Evolutionary conservation across 2,329 filamentous ascomycete species (phyloP), one percentile per base, ranked within the genome.

Genomic region (Cladosporium sp.): DNA sequence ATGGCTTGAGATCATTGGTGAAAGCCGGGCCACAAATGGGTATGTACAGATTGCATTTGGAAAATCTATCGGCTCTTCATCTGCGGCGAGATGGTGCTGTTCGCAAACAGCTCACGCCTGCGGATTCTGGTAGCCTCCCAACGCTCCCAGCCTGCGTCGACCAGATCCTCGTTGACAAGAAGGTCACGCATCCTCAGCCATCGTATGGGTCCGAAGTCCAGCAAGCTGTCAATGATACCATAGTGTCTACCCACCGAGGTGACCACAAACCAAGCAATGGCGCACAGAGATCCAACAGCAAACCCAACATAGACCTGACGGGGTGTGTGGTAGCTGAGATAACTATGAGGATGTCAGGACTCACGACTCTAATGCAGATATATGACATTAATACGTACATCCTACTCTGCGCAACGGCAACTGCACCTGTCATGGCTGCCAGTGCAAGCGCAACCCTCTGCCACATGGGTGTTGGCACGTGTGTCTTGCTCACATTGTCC

Each of bases 101-200:
- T n/a, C n/a, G 29, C 30, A 4, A 35, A 20, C 13, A 48, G 29
- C 16, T 27, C 47, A 32, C 47, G 47, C n/a, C 20, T 36, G 3
- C 35, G 39, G 7, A 42, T 32, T n/a, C 48, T 32, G 9, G 22
- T 50, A 11, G 25, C 35, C 67, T 92, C 84, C 89, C 91, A 97
- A 65, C 87, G 85, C 70, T 91, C 88, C 92, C 92, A 98, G 2
- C 93, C 93, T 36, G 90, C 85, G 72, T 95, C 89, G 29, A 85
- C 85, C 59, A 95, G 70, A 69, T 97, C 92, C 70, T 97, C 92
- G 65, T 86, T 85, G 6, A 94, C 77, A 11, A 94, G 82, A 55
- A 98, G 71, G 68, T 98, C 93, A 53, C 93, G 78, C 41, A 95
- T 73, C 52, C 92, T 78, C 41, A 93, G 72, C 56, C 82, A 77